Evolutionary conservation across 371 early-diverging fungal species (phyloP).

Genomic region (Syncephalis fuscata): DNA sequence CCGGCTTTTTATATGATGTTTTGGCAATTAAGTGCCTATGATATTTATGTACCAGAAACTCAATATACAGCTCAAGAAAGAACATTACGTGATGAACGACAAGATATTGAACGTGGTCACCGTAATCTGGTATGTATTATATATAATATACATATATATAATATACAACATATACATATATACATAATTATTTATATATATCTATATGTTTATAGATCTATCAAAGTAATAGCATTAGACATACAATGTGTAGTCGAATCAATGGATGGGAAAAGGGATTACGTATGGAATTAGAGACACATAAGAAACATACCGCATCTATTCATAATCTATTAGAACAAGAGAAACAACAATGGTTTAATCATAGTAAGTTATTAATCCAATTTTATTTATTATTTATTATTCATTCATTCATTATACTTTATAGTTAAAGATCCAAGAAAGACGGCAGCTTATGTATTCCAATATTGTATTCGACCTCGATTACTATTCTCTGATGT

Average conservation of each 20-base stretch:
- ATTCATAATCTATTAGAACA: constrained; percentile 25
- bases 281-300: constrained; percentile 5
- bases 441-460: constrained; percentile 26
- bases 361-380: constrained; percentile 1
- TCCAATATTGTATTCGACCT: constrained; percentile 68
- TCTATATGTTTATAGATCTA: constrained; percentile 11
- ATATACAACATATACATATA: too few relatives aligned
- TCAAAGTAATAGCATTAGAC: constrained; percentile 14
- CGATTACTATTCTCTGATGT: constrained; percentile 52
- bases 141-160: too few relatives aligned
- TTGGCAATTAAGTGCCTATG: constrained; percentile 71
- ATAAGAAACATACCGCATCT: constrained; percentile 24
- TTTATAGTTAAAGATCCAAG: constrained; percentile 20
- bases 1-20: constrained; percentile 69
- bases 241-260: constrained; percentile 11
- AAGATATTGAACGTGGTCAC: too few relatives aligned
- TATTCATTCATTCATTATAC: constrained; percentile 25
- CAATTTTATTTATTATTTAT: constrained; percentile 9
- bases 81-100: too few relatives aligned
- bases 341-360: constrained; percentile 61
- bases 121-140: too few relatives aligned
- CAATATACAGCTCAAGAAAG: constrained; percentile 43
- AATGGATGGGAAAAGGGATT: constrained; percentile 2
- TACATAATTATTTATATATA: too few relatives aligned
- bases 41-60: constrained; percentile 54